Base-by-base conservation (phyloP, 2,329 filamentous ascomycete species). In the Hypomyces perniciosus region DNA sequence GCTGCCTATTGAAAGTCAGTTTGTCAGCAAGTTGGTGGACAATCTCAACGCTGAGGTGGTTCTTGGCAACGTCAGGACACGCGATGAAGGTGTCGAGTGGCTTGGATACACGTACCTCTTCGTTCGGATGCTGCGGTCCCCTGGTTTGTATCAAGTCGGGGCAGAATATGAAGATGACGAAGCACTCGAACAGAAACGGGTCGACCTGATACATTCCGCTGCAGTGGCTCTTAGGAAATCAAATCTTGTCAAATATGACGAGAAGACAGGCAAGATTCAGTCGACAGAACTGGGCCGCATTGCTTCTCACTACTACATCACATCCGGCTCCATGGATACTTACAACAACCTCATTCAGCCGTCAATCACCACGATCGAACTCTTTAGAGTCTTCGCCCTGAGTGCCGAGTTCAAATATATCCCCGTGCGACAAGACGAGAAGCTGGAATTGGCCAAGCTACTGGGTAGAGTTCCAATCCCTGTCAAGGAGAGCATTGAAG, bases 331-430 rank as follows among this genome's bases (percentile, higher is more conserved):
- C 10, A 99, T 99, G 93, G 80, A 92, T 59, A 96, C 89, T 1
- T 99, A 99, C 74, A 96, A 96, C 67, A 88, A 88, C 65, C 86
- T 97, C 58, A 89, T 99, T 44, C 91, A 96, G 65, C 90, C 92
- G 10, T 90, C 86, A 8, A 93, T 96, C 60, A 90, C 88, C 28
- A 88, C 88, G 5, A 96, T 99, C 57, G 93, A 99, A 70, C 80
- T 99, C 39, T 97, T 99, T 83, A 85, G 95, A 39, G 85, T 99
- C 29, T 99, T 99, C 65, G 86, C 95, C 9, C 79, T 97, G 34
- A 97, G 93, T 63, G 90, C 95, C 50, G 93, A 99, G 68, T 99
- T 99, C 78, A 97, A 96, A 69, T 99, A 95, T 68, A 99, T 99
- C 39, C 93, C 93, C 2, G 92, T 99, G 34, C 86, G 93, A 39